phyloP scores from a whole-genome alignment of 139 green algal genomes.

The Coccomyxa sp. region DNA sequence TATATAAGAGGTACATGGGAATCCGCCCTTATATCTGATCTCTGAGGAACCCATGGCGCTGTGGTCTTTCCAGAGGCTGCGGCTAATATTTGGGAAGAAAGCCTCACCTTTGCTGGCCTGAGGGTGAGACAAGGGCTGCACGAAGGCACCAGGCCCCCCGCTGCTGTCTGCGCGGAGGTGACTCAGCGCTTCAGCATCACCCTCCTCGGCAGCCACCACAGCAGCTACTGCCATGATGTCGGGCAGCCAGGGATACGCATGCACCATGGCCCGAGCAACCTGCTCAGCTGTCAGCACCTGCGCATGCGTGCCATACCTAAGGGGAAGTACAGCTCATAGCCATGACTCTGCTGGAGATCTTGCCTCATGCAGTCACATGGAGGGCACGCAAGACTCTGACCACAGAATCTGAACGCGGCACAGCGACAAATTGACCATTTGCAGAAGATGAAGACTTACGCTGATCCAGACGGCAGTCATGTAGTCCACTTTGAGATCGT shows the following conservation, averaged over 20 bases:
- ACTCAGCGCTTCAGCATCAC: conserved; percentile 17
- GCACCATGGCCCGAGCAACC: conserved; percentile 17
- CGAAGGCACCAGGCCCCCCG: not conserved
- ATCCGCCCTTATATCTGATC: too few species aligned
- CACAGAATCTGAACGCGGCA: not conserved
- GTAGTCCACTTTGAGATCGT: conserved; percentile 41
- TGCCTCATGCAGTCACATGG: not conserved
- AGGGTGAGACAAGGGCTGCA: too few species aligned
- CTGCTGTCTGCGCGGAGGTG: not conserved
- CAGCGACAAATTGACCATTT: too few species aligned
- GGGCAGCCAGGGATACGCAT: conserved; percentile 34
- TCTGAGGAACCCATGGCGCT: too few species aligned
- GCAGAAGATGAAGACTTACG: conserved; percentile 8
- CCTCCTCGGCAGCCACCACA: conserved; percentile 39
- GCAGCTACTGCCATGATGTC: conserved; percentile 42
- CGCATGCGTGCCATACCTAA: not conserved
- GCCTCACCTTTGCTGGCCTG: too few species aligned
- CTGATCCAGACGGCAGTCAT: conserved; percentile 34
- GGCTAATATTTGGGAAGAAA: too few species aligned
- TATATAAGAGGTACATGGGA: too few species aligned
- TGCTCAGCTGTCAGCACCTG: conserved; percentile 19
- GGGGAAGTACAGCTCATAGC: not conserved
- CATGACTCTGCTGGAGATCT: not conserved
- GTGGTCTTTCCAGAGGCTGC: too few species aligned
- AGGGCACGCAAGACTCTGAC: not conserved